Base-by-base conservation (phyloP, 768 basidiomycete species). In the Tulasnella sp. region DNA sequence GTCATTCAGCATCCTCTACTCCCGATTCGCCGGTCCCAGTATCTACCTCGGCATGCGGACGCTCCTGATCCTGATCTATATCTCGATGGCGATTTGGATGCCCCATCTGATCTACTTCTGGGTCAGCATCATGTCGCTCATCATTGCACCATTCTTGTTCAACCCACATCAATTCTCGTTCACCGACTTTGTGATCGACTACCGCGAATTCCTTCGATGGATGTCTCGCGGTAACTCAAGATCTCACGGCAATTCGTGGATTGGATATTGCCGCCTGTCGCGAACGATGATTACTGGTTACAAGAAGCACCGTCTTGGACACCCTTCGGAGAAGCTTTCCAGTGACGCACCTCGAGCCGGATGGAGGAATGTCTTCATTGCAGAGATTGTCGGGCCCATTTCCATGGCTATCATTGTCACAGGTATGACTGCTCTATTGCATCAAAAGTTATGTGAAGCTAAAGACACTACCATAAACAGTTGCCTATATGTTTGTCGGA, bases 161-260 rank as follows among this genome's bases (percentile, higher is more conserved):
- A 99, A 98, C 79, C 96, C 96, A n/a, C 96, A 99, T 80, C 96
- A 98, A 81, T 99, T 99, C 82, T 92, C 92, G n/a, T 90, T 95
- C 80, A 87, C 94, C 41, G 96, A 99, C 80, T 99, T 95, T 81
- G 86, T 98, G 79, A 92, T 98, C 78, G 96, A 99, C 81, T 94
- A 94, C 77, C 84, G 96, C 77, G 95, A 98, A 83, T 98, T 95
- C 83, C 82, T 99, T 76, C 87, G 83, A 66, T 84, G 83, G 83
- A 83, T 84, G 82, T 83, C 82, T 7, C 77, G 83, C 72, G 83
- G 83, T 67, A 84, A 84, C 77, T 83, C 83, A 63, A 76, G 82
- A 63, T 81, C 82, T 1, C 83, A 84, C 77, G 82, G 81, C 69
- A 84, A 84, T 77, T 98, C 95, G 6, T 99, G 96, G 96, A 96